phyloP scores from a whole-genome alignment of 805 yeast species.

The Myxozyma lipomycoides region DNA sequence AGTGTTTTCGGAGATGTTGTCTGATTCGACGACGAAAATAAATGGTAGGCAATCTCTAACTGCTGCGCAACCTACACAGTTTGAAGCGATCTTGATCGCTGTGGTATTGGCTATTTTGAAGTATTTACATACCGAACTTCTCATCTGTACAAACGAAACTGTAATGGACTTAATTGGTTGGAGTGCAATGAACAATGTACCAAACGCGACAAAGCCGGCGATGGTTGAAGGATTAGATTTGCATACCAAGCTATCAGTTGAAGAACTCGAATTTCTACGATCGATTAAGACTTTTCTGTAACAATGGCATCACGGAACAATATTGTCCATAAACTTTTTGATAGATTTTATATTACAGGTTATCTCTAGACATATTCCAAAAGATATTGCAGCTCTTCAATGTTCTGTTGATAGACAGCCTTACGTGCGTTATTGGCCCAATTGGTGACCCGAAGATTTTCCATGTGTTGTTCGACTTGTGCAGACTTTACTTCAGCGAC shows the following conservation, averaged over 20 bases:
- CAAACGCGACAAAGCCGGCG: conserved; percentile 38
- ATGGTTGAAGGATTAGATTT: neutral
- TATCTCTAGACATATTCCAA: neutral
- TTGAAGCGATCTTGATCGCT: conserved; percentile 53
- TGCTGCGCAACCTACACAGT: conserved; percentile 1
- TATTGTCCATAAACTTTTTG: no score
- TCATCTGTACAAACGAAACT: conserved; percentile 25
- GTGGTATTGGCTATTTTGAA: conserved; percentile 52
- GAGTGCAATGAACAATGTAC: no score
- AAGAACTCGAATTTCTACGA: conserved; percentile 16
- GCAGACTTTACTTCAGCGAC: conserved; percentile 22
- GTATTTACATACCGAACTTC: conserved; percentile 50
- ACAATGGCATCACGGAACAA: neutral
- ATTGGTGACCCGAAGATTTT: neutral
- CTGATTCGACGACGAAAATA: neutral
- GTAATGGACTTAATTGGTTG: conserved; percentile 38
- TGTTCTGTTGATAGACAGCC: neutral
- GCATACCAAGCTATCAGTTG: neutral
- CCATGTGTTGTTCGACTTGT: conserved; percentile 4
- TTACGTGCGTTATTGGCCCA: conserved; percentile 14
- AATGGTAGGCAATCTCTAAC: neutral
- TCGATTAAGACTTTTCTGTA: conserved; percentile 7
- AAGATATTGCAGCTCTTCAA: neutral
- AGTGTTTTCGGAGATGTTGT: conserved; percentile 50
- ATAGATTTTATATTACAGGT: no score